Evolutionary conservation across 192 early-diverging fungal genomes (phyloP), one percentile per base, ranked within the genome.

Genomic region (Linnemannia zychae): DNA sequence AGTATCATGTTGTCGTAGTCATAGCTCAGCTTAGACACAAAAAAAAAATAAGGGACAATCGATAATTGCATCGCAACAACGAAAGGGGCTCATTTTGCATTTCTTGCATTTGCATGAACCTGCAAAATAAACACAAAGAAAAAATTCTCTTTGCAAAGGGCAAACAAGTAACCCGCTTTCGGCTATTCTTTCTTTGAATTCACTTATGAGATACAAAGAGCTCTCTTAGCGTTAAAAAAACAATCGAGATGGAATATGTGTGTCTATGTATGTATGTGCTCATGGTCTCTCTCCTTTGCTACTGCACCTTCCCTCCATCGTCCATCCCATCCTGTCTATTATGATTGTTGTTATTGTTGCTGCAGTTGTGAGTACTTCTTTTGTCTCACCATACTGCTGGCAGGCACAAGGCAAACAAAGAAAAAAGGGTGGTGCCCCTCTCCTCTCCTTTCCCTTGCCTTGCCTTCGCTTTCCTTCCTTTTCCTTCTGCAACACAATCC

Each of bases 151-250:
- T 11, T 33, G 57, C 24, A 12, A 63, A 31, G 57, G 28, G 57
- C 57, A 63, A 63, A 63, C 57, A 63, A 63, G 57, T 63, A 63
- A 63, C 57, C 57, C 57, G 57, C 57, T 63, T 63, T 63, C 31
- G 57, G 57, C 57, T n/a, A n/a, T 53, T 5, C 1, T 60, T 60
- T 28, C 9, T 60, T 60, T 7, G 22, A n/a, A 12, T 28, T 63
- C 57, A 63, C 15, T 63, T 28, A 63, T 63, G 22, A 57, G 7
- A 63, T 28, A 63, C 57, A 63, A 12, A 31, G 57, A 24, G n/a
- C 57, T 60, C 53, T 11, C 53, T n/a, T 60, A 28, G 53, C n/a
- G 53, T n/a, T 12, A 28, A 63, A 63, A 44, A 63, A 33, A 63
- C 57, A 60, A 31, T 63, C 57, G 57, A 57, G 57, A 57, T 24